Conservation (phyloP, 495 filamentous ascomycete species). For the Hyaloscypha hepaticicola region DNA sequence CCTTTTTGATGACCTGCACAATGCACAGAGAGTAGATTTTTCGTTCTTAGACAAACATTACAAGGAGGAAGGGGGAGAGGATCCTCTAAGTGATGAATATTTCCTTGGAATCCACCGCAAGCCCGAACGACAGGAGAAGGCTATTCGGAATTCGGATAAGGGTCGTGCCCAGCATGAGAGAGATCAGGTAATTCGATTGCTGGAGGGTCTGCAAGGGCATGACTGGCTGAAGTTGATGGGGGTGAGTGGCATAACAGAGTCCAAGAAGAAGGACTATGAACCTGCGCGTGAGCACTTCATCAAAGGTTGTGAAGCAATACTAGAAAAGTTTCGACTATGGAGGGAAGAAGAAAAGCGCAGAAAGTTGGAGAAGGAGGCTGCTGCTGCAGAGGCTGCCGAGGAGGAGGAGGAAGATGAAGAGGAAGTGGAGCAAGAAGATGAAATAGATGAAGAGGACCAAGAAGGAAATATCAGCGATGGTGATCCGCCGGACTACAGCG, state of each 20-base stretch:
- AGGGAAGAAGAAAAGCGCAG: conserved; percentile 85
- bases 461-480: conserved; percentile 40
- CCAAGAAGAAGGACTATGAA: conserved; percentile 80
- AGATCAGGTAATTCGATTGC: conserved; percentile 77
- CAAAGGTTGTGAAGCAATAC: conserved; percentile 68
- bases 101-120: conserved; percentile 72
- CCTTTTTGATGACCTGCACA: conserved; percentile 48
- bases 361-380: conserved; percentile 65
- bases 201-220: conserved; percentile 83
- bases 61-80: conserved; percentile 44
- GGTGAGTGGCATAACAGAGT: conserved; percentile 81
- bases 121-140: conserved; percentile 85
- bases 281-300: conserved; percentile 83
- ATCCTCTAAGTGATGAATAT: conserved; percentile 67
- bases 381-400: conserved; percentile 43
- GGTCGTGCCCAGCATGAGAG: conserved; percentile 91
- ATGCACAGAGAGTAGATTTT: conserved; percentile 57
- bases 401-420: conserved; percentile 37
- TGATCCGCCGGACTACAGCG: conserved; percentile 60
- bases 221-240: conserved; percentile 96
- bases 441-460: conserved; percentile 38
- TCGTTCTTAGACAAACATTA: conserved; percentile 46
- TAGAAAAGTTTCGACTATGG: conserved; percentile 87
- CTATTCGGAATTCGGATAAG: conserved; percentile 89
- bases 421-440: conserved; percentile 40